Evolutionary conservation across 2,329 filamentous ascomycete species (phyloP).

Genomic region (Fusarium verticillioides): DNA sequence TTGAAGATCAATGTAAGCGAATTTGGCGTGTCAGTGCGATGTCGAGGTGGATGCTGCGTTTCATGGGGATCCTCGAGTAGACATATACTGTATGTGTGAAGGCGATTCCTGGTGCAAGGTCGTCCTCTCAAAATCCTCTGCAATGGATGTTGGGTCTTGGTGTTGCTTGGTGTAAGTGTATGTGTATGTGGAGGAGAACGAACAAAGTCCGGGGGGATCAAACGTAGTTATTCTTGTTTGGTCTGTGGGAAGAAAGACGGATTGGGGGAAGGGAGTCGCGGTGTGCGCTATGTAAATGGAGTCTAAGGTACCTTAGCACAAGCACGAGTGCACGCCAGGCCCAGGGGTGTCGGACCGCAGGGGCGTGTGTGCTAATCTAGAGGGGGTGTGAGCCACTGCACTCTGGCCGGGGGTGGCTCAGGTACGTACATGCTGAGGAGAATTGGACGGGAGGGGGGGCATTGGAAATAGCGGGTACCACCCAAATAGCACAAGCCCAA

Average conservation of each 20-base stretch:
- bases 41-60: constrained; percentile 35
- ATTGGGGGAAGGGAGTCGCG: constrained; percentile 46
- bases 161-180: constrained; percentile 35
- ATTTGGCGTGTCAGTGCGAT: constrained; percentile 29
- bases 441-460: background rate
- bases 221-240: constrained; percentile 45
- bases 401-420: background rate
- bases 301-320: constrained; percentile 21
- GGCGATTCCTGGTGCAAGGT: constrained; percentile 25
- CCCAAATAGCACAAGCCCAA: constrained; percentile 30
- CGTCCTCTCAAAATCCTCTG: constrained; percentile 15
- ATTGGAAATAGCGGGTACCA: constrained; percentile 17
- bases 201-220: constrained; percentile 44
- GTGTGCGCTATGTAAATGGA: constrained; percentile 44
- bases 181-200: constrained; percentile 40
- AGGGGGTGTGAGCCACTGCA: constrained; percentile 6
- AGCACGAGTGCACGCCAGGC: constrained; percentile 35
- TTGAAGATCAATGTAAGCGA: constrained; percentile 33
- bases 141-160: constrained; percentile 22
- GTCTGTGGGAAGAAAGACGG: constrained; percentile 43
- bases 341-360: constrained; percentile 19
- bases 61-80: constrained; percentile 41
- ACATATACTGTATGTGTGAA: constrained; percentile 35
- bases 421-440: constrained; percentile 23
- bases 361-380: constrained; percentile 4